A percentile compares a stretch with the other conserved stretches of the same genome.
These are phyloP conservation scores for Clonostachys chloroleuca DNA, from an alignment of 2,329 filamentous ascomycete species.

Conservation along the genomic window DNA sequence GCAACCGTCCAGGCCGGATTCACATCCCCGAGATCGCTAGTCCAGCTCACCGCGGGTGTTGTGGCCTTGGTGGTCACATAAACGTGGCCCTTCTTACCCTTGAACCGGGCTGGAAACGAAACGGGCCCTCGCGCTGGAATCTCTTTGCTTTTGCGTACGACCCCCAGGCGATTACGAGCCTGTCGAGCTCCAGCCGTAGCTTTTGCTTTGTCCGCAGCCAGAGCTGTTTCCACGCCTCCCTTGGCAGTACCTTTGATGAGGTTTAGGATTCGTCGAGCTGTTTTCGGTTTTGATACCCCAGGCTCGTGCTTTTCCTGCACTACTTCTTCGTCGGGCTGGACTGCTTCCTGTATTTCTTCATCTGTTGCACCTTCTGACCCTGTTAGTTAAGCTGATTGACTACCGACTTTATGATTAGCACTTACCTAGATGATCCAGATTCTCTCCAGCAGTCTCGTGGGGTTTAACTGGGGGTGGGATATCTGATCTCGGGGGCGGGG, in stretches of 20 bases:
- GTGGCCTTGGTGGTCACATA: slow-evolving; percentile 66
- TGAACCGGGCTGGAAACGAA: slow-evolving; percentile 69
- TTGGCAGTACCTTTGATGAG: slow-evolving; percentile 68
- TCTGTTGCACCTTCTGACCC: slow-evolving; percentile 41
- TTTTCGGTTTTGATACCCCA: slow-evolving; percentile 25
- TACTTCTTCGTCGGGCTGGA: slow-evolving; percentile 31
- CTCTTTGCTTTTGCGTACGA: slow-evolving; percentile 42
- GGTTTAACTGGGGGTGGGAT: slow-evolving; percentile 28
- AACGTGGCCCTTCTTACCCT: slow-evolving; percentile 67
- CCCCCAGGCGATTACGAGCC: slow-evolving; percentile 69
- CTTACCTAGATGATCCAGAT: slow-evolving; percentile 26
- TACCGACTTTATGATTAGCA: background rate
- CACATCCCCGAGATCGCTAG: slow-evolving; percentile 47
- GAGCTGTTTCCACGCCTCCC: slow-evolving; percentile 66
- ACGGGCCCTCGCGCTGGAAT: slow-evolving; percentile 59
- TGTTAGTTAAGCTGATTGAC: slow-evolving; percentile 9
- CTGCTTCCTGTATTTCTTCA: slow-evolving; percentile 63
- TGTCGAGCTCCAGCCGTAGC: slow-evolving; percentile 54
- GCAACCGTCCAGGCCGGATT: slow-evolving; percentile 67
- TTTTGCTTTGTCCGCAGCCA: slow-evolving; percentile 67
- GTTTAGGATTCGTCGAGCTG: slow-evolving; percentile 44
- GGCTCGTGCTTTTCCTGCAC: slow-evolving; percentile 28
- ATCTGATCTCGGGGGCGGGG: slow-evolving; percentile 42
- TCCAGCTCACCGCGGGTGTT: slow-evolving; percentile 63
- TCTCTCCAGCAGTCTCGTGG: slow-evolving; percentile 37